Base-by-base conservation (phyloP, 164 flowering plant genomes). In the Piper longum region DNA sequence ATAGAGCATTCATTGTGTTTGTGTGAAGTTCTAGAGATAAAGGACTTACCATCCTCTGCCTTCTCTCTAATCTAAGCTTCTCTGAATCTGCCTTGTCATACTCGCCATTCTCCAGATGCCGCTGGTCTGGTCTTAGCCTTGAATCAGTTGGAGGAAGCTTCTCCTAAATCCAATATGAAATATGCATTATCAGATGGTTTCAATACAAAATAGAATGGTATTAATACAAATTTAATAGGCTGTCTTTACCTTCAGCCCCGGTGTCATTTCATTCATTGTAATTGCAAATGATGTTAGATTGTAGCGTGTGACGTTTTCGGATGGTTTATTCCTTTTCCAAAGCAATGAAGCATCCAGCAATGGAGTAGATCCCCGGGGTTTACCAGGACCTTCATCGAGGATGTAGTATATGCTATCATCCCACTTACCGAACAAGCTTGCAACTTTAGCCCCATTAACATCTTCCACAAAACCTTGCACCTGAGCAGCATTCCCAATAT, bases 141-240 rank as follows among this genome's bases (percentile, higher is more conserved):
- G 96, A 91, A 79, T 92, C 98, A 36, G 95, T 87, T 40, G 96
- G 96, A 4, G 98, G 98, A 48, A 92, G 93, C 72, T 79, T 86
- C 84, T 86, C 98, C 98, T 92, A 81, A 75, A 84, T 80, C 80
- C 80, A 76, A 73, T 65, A 82, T 82, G 76, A 87, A 83, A 83
- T 74, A 84, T 66, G 70, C 71, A 60, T 69, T 45, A 78, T 87
- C 82, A 82, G 81, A 78, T 71, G 69, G 78, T 48, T 79, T 76
- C 79, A 66, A 74, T 26, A 26, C 36, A 26, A 26, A 26, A 26
- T 26, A 26, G 36, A 26, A 26, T 2, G 36, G 2, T 2, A 44
- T 44, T 48, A 9, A 5, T 9, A 48, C 12, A 48, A 48, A 48
- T 66, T 56, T 65, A 67, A 59, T 56, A 66, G 64, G 66, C 75